phyloP scores from a whole-genome alignment of 2,329 filamentous ascomycete genomes.

The Colletotrichum eleusines region DNA sequence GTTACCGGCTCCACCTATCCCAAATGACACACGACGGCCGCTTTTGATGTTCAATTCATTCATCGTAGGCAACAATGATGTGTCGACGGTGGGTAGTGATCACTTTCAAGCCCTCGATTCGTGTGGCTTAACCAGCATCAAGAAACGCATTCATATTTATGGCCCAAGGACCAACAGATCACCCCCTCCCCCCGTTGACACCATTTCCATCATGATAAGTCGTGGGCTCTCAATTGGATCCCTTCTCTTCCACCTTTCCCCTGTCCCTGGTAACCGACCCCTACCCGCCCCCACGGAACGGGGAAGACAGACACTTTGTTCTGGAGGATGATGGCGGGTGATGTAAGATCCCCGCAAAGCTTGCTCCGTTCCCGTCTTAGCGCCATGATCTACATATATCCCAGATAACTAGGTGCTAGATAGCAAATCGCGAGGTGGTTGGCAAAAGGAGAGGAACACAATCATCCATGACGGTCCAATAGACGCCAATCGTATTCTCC shows the following conservation, averaged over 20 bases:
- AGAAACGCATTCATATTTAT: constrained; percentile 2
- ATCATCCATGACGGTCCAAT: neutral
- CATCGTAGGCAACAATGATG: neutral
- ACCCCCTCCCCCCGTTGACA: neutral
- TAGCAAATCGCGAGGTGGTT: constrained; percentile 13
- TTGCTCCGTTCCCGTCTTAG: neutral
- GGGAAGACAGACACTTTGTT: neutral
- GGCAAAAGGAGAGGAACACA: neutral
- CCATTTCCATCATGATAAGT: constrained; percentile 1
- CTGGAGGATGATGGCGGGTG: neutral
- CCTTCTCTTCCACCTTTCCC: neutral
- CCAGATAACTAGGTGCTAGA: no score
- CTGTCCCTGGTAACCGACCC: neutral
- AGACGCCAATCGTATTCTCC: neutral
- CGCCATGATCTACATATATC: constrained; percentile 22
- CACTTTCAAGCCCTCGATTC: neutral
- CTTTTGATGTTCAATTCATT: constrained; percentile 24
- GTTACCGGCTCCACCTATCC: constrained; percentile 26
- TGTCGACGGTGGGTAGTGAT: neutral
- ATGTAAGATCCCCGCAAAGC: constrained; percentile 18
- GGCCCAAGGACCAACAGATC: neutral
- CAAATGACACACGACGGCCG: constrained; percentile 20
- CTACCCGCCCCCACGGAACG: neutral
- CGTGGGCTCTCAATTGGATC: constrained; percentile 1
- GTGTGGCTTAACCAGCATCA: neutral